These are phyloP conservation scores for Karstenula rhodostoma DNA, from an alignment of 2,329 filamentous ascomycete species.

Conservation along the genomic window DNA sequence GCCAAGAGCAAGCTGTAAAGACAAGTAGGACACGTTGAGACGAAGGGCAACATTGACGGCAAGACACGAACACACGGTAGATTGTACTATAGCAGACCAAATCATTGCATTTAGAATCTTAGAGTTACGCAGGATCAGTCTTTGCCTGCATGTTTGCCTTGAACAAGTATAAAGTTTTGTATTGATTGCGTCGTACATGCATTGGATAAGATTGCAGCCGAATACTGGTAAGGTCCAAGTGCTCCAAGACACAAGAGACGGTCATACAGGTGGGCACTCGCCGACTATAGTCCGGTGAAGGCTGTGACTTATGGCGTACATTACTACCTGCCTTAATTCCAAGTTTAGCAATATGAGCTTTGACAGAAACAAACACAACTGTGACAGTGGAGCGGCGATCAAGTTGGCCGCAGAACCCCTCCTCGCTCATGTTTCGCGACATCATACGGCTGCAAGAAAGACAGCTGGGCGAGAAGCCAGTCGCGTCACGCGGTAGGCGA, in stretches of 20 bases:
- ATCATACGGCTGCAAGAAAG: background rate
- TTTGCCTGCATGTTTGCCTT: too few species aligned
- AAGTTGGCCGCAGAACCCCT: background rate
- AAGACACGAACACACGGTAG: background rate
- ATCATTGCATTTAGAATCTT: background rate
- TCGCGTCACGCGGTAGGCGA: constrained; percentile 15
- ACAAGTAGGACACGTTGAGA: background rate
- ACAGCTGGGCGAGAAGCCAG: background rate
- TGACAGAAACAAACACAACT: background rate
- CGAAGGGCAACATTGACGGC: background rate
- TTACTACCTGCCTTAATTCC: too few species aligned
- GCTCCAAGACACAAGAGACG: too few species aligned
- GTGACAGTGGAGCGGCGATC: background rate
- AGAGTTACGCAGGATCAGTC: background rate
- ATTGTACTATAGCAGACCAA: background rate
- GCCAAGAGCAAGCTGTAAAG: constrained; percentile 61
- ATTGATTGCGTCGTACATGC: too few species aligned
- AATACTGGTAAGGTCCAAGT: too few species aligned
- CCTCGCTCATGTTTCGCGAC: background rate
- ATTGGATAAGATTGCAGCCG: too few species aligned
- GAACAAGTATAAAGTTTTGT: too few species aligned
- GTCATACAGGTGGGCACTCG: too few species aligned
- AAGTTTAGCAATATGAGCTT: background rate
- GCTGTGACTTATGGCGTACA: too few species aligned
- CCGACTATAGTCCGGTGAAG: too few species aligned